Base-by-base conservation (phyloP, 495 filamentous ascomycete genomes). In the Poronia punctata region DNA sequence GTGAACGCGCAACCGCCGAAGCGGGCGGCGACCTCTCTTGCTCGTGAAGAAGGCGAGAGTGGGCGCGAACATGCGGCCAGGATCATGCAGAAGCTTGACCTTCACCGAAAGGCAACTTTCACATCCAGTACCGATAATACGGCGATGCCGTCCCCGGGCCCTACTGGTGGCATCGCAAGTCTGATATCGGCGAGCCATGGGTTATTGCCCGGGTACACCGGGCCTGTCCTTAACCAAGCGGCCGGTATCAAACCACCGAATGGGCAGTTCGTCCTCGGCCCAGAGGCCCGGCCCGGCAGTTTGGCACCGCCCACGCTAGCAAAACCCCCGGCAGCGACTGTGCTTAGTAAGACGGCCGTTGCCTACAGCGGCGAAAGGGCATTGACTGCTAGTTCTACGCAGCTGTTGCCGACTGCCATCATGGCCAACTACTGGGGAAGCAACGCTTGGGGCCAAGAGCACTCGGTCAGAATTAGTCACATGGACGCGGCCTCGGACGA, bases 371-470 rank as follows among this genome's bases (percentile, higher is more conserved):
- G 84, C 45, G 83, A 95, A 57, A 75, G 76, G 42, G 82, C 72
- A 9, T 69, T 83, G 43, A 74, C 70, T n/a, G 68, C 68, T 25
- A 81, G 80, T 48, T 69, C 68, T 35, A 78, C 76, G 12, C 83
- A 84, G 11, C 72, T 75, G 2, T 78, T 92, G 69, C 84, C 87
- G 0, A 83, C 79, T 42, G 88, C 84, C 14, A 77, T 93, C 48
- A 79, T 94, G 74, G 88, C 88, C 14, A 96, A 96, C 52, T 67
- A 92, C 38, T 96, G 88, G 88, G 88, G 88, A 30, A 90, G 80
- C 61, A 79, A 77, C 25, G 80, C 88, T 26, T 93, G 86, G 83
- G 79, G 83, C 5, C 80, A 83, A 40, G 66, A 88, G 18, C 86
- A 86, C 48, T 72, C 73, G 10, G 56, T 84, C 6, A 45, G 49